Evolutionary conservation across 2,329 filamentous ascomycete genomes (phyloP).

Genomic region (Teratosphaeria pseudoeucalypti): DNA sequence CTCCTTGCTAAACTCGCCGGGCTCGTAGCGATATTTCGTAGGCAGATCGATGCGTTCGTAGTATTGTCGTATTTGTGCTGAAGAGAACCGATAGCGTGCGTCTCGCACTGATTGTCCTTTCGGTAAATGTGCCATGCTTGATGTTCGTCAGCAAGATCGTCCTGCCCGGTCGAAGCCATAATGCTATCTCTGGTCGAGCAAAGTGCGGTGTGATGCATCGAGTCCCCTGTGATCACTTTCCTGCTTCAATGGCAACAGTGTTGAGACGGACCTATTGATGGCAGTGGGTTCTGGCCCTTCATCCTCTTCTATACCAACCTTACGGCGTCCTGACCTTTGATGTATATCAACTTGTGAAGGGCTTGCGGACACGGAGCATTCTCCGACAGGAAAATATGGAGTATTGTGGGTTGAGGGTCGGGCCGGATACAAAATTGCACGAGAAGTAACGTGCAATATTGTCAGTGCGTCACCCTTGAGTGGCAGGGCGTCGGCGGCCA

Average conservation of each 20-base stretch:
- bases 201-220: background rate
- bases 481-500: background rate
- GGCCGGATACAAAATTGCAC: background rate
- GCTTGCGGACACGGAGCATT: background rate
- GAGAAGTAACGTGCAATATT: background rate
- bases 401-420: background rate
- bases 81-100: background rate
- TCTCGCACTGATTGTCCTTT: background rate
- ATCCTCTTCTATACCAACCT: background rate
- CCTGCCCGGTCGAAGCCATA: background rate
- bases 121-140: background rate
- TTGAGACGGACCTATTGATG: background rate
- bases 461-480: background rate
- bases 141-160: background rate
- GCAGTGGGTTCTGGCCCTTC: background rate
- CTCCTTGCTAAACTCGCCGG: slow-evolving; percentile 8
- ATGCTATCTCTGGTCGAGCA: background rate
- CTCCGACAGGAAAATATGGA: background rate
- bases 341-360: background rate
- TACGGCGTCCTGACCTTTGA: background rate
- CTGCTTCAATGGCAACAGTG: background rate
- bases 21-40: slow-evolving; percentile 9
- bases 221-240: background rate
- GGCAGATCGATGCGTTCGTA: slow-evolving; percentile 18
- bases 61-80: slow-evolving; percentile 11